Base-by-base conservation (phyloP, 768 basidiomycete genomes). In the Tremella mesenterica region DNA sequence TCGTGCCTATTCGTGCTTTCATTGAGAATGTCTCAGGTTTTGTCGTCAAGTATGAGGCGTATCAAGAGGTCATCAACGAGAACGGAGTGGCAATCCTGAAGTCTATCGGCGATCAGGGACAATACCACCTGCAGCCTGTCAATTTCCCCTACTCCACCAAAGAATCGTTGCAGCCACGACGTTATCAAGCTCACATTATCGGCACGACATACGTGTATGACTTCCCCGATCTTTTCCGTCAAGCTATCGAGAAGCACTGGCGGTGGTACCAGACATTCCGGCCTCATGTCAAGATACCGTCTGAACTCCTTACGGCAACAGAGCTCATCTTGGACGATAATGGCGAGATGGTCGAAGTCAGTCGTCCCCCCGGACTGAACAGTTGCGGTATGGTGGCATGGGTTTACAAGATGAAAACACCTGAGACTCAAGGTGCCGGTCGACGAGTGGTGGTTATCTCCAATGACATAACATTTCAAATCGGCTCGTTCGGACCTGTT, bases 21-120 rank as follows among this genome's bases (percentile, higher is more conserved):
- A 96, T 97, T 74, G 93, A 97, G 77, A 99, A 97, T 70, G 90
- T 95, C 23, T 91, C 91, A 38, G 95, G 95, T 38, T 99, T 99
- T 78, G 87, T 97, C 61, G 93, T 97, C 75, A 92, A 96, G 74
- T 96, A 85, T 77, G 88, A 92, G 68, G 89, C 86, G 26, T 99
- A 99, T 76, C 92, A 97, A 75, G 95, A 99, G 75, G 92, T 97
- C 63, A 83, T 84, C 34, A 96, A 90, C 28, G 95, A 97, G 71
- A 91, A 86, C 74, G 92, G 93, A 38, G 85, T 87, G 7, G 86
- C 85, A 12, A 95, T 97, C 66, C 80, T 97, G 58, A 97, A 96
- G 76, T 95, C 95, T 2, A 95, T 99, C 60, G 95, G 95, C 39
- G 89, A 95, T 45, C 95, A 95, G 74, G 95, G 95, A 3, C 89